These are phyloP conservation scores for Ophiocordyceps sinensis DNA, from an alignment of 2,329 filamentous ascomycete species.

Conservation along the genomic window DNA sequence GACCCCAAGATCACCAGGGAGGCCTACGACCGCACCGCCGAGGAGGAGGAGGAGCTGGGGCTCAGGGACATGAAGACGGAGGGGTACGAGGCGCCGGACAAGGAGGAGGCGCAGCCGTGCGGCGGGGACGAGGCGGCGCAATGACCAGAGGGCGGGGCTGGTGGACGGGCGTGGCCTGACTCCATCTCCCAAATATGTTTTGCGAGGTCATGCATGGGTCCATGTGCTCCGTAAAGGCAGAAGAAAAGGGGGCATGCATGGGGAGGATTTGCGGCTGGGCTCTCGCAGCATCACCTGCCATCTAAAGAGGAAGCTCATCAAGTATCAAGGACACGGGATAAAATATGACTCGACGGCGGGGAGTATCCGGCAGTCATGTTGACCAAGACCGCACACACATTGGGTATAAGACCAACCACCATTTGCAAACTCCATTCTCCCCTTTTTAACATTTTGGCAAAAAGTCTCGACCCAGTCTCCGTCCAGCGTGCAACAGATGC, in stretches of 20 bases:
- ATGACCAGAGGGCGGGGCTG: not conserved
- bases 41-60: constrained; percentile 89
- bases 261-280: no score
- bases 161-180: no score
- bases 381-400: not conserved
- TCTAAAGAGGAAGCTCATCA: no score
- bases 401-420: constrained; percentile 1
- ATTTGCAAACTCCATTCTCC: not conserved
- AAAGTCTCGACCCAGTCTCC: not conserved
- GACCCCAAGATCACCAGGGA: constrained; percentile 72
- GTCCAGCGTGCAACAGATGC: not conserved
- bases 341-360: not conserved
- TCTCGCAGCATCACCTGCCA: no score
- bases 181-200: no score
- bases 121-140: constrained; percentile 1
- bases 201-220: no score
- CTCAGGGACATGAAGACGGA: constrained; percentile 88
- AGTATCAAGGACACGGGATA: no score
- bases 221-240: no score
- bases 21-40: constrained; percentile 73
- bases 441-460: not conserved
- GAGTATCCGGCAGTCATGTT: not conserved
- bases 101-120: constrained; percentile 11
- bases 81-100: constrained; percentile 47
- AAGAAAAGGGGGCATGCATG: no score